Conservation (phyloP, 2,329 filamentous ascomycete genomes). For the Trichocomaceae sp. region DNA sequence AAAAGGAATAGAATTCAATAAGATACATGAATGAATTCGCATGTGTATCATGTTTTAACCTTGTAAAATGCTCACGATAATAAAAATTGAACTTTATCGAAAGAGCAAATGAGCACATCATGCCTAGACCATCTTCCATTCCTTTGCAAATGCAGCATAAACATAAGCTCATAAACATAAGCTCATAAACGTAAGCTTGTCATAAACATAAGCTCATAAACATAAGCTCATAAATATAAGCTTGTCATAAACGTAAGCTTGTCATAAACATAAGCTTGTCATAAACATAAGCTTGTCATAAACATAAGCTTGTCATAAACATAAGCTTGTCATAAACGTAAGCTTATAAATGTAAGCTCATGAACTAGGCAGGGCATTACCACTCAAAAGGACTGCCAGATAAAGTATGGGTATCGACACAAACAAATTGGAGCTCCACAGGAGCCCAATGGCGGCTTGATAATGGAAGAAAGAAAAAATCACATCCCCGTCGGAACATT, state of each 20-base stretch:
- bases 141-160: not conserved
- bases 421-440: not conserved
- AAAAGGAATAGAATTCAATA: conserved; percentile 3
- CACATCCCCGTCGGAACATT: not conserved
- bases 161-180: not conserved
- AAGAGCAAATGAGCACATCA: not conserved
- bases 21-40: conserved; percentile 12
- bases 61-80: not conserved
- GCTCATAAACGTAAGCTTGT: not conserved
- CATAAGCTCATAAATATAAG: no score
- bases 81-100: not conserved
- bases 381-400: not conserved
- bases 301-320: no score
- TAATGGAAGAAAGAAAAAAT: not conserved
- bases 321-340: no score
- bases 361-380: not conserved
- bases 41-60: conserved; percentile 2
- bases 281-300: no score
- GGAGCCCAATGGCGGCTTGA: not conserved
- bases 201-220: no score
- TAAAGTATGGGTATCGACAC: conserved; percentile 13
- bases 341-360: not conserved
- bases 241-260: no score
- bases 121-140: not conserved
- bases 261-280: no score